Evolutionary conservation across 1,284 basidiomycete species (phyloP).

Genomic region (Microbotryum silenes-acaulis): DNA sequence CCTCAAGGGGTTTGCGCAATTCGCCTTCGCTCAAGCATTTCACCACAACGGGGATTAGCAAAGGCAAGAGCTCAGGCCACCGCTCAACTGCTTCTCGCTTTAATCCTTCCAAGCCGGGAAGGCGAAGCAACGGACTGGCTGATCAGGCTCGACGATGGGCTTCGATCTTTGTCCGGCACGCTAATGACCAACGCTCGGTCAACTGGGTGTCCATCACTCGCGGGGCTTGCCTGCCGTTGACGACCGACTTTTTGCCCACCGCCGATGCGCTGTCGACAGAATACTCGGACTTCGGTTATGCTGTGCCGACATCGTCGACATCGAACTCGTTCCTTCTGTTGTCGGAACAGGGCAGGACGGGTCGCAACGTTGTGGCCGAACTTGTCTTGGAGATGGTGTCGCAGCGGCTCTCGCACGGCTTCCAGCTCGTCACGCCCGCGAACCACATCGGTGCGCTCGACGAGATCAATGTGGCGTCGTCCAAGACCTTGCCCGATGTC

Average conservation of each 20-base stretch:
- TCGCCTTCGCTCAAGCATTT: conserved; percentile 21
- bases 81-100: conserved; percentile 10
- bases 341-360: conserved; percentile 36
- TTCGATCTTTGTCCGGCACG: conserved; percentile 31
- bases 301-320: conserved; percentile 42
- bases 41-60: conserved; percentile 7
- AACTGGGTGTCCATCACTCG: conserved; percentile 67
- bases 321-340: conserved; percentile 55
- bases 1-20: conserved; percentile 6
- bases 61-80: conserved; percentile 8
- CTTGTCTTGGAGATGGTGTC: conserved; percentile 93
- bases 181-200: conserved; percentile 44
- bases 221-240: conserved; percentile 70
- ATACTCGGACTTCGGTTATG: conserved; percentile 62
- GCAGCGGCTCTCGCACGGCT: conserved; percentile 86
- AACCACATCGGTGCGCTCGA: conserved; percentile 21
- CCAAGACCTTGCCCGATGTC: conserved; percentile 29
- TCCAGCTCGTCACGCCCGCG: conserved; percentile 66
- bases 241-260: conserved; percentile 80
- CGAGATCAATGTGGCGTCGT: conserved; percentile 18
- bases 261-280: conserved; percentile 64
- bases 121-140: conserved; percentile 26
- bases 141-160: conserved; percentile 33
- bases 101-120: conserved; percentile 31
- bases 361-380: conserved; percentile 38